Evolutionary conservation across 805 yeast species (phyloP).

Genomic region (Ogataea thermomethanolica): DNA sequence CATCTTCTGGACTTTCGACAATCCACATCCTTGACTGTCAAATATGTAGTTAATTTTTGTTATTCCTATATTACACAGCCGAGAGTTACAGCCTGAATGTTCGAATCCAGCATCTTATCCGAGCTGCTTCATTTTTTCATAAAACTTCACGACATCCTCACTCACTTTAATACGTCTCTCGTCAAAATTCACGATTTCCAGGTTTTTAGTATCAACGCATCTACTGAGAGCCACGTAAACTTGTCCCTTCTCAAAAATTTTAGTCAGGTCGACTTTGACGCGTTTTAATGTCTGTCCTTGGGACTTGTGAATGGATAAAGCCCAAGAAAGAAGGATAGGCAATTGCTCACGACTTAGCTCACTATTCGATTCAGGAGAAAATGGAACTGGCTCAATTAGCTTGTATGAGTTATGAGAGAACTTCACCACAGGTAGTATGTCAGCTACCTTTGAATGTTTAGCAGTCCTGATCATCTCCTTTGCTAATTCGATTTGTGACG

Average conservation of each 20-base stretch:
- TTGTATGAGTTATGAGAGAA: conserved; percentile 37
- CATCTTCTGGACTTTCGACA: conserved; percentile 8
- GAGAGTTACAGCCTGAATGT: too few relatives aligned
- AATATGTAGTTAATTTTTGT: background rate
- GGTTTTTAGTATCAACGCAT: conserved; percentile 62
- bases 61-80: background rate
- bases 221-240: conserved; percentile 80
- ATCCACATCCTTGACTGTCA: conserved; percentile 16
- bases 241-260: conserved; percentile 76
- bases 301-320: conserved; percentile 77
- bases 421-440: conserved; percentile 43
- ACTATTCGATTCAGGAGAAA: conserved; percentile 29
- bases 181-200: conserved; percentile 65
- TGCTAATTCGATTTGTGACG: conserved; percentile 3
- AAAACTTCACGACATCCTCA: conserved; percentile 58
- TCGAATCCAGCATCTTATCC: background rate
- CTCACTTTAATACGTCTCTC: conserved; percentile 56
- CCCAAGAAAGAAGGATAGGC: conserved; percentile 77
- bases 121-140: conserved; percentile 40
- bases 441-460: conserved; percentile 12
- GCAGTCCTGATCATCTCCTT: conserved; percentile 26
- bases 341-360: conserved; percentile 49
- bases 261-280: conserved; percentile 63
- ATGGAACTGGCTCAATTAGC: conserved; percentile 35
- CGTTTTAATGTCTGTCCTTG: conserved; percentile 80